These are phyloP conservation scores for Eucalyptus sp. DNA, from an alignment of 345 rosid genomes.

Conservation along the genomic window DNA sequence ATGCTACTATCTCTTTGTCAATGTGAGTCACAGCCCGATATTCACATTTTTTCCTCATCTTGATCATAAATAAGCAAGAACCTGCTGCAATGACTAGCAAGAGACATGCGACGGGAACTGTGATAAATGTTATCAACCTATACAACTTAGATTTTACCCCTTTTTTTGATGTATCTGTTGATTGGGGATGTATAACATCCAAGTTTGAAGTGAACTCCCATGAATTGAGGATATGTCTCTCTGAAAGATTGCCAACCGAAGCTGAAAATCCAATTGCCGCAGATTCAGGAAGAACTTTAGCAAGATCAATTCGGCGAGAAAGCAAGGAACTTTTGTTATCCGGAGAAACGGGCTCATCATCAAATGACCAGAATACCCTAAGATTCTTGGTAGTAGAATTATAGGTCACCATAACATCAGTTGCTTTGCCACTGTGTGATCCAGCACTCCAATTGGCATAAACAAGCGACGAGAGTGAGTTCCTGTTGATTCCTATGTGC, in stretches of 20 bases:
- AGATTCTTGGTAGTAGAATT: neutral
- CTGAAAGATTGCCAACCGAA: accelerated
- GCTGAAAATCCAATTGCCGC: neutral
- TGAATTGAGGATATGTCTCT: neutral
- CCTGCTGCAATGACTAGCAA: neutral
- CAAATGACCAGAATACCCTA: neutral
- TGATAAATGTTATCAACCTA: neutral
- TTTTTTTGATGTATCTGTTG: neutral
- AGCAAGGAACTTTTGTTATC: neutral
- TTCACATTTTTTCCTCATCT: neutral
- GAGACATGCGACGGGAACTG: neutral
- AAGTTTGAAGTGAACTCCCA: neutral
- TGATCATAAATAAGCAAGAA: neutral
- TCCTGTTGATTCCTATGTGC: neutral
- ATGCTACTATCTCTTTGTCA: neutral
- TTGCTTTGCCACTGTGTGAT: neutral
- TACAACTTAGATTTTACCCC: neutral
- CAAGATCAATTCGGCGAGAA: neutral
- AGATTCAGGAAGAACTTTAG: neutral
- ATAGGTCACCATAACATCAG: neutral
- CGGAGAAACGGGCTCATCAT: neutral
- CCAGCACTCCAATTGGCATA: neutral
- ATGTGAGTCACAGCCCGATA: neutral
- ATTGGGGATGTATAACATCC: neutral
- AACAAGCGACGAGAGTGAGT: neutral